phyloP scores from a whole-genome alignment of 23 red algal genomes.

The Agarophyton chilense region DNA sequence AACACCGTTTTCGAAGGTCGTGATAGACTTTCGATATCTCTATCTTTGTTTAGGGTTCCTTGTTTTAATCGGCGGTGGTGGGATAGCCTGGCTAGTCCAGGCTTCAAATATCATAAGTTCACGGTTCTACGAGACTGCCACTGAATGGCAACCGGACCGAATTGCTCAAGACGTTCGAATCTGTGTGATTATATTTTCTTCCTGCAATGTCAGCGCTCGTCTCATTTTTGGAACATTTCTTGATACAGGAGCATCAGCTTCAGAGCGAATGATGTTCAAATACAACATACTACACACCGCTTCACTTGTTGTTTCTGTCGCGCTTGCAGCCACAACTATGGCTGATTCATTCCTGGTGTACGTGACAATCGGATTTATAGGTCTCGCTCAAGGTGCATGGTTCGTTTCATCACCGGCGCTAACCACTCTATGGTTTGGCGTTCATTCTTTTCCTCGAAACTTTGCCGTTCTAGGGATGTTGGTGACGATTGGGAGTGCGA shows the following conservation, averaged over 20 bases:
- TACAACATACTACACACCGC: slow-evolving; percentile 30
- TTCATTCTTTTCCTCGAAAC: slow-evolving; percentile 55
- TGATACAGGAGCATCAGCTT: slow-evolving; percentile 6
- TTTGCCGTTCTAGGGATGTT: slow-evolving; percentile 24
- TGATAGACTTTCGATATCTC: not conserved
- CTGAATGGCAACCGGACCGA: slow-evolving; percentile 11
- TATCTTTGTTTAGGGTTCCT: slow-evolving; percentile 38
- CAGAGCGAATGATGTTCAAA: slow-evolving; percentile 38
- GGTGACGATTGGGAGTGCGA: slow-evolving; percentile 8
- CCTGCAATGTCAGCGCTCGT: slow-evolving; percentile 45
- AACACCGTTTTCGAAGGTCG: not conserved
- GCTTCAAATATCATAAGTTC: slow-evolving; percentile 25
- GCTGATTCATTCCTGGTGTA: slow-evolving; percentile 4
- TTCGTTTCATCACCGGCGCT: slow-evolving; percentile 50
- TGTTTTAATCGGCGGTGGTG: slow-evolving; percentile 23
- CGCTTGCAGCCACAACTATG: slow-evolving; percentile 10
- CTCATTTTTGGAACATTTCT: slow-evolving; percentile 16
- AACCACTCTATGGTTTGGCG: slow-evolving; percentile 53
- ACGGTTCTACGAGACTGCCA: not conserved
- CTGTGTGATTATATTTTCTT: slow-evolving; percentile 62
- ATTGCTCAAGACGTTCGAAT: slow-evolving; percentile 27
- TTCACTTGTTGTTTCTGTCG: slow-evolving; percentile 27
- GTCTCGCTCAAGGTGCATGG: slow-evolving; percentile 41
- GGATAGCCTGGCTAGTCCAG: slow-evolving; percentile 38
- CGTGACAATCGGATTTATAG: slow-evolving; percentile 10